Evolutionary conservation across 192 early-diverging fungal genomes (phyloP).

Genomic region (Chytriomyces confervae): DNA sequence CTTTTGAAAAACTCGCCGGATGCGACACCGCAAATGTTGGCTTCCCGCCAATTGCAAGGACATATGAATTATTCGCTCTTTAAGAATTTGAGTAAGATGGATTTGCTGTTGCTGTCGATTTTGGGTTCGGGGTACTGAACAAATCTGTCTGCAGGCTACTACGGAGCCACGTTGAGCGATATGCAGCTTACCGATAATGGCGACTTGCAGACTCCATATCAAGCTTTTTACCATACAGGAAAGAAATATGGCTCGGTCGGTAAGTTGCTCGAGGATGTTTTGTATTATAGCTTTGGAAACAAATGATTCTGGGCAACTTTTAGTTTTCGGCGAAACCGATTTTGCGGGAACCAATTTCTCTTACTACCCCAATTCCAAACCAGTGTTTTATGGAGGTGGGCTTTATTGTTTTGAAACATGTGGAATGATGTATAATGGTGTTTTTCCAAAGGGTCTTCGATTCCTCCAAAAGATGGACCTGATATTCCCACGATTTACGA

Average conservation of each 20-base stretch:
- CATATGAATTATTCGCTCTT: conserved; percentile 20
- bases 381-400: conserved; percentile 19
- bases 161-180: background rate
- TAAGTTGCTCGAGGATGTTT: background rate
- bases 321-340: conserved; percentile 24
- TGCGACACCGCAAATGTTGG: background rate
- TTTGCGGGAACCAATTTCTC: background rate
- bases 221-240: background rate
- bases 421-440: background rate
- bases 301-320: background rate
- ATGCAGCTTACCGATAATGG: conserved; percentile 20
- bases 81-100: conserved; percentile 3
- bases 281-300: background rate
- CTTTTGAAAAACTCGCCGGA: background rate
- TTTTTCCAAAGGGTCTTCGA: background rate
- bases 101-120: background rate
- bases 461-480: background rate
- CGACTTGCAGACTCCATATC: conserved; percentile 9
- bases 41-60: background rate
- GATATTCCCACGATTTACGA: background rate
- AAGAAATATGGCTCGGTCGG: background rate
- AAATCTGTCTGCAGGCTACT: conserved; percentile 1
- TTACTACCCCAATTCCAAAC: background rate
- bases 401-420: background rate
- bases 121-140: background rate